Percentiles rank a stretch among this genome's conserved stretches.
These are phyloP conservation scores for Trichoderma sp. DNA, from an alignment of 2,329 filamentous ascomycete species.

Conservation along the genomic window DNA sequence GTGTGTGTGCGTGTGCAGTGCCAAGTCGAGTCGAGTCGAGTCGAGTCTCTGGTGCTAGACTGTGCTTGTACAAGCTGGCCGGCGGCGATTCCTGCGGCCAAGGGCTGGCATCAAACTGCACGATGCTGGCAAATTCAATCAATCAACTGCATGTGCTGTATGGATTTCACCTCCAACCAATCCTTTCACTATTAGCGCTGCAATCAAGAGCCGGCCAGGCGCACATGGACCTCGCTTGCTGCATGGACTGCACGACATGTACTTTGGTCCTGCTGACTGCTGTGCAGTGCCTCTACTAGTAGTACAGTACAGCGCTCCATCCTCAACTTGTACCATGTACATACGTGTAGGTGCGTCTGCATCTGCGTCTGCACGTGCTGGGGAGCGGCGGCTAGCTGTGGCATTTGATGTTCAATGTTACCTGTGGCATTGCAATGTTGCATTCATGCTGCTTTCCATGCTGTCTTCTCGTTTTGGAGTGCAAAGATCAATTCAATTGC, in stretches of 20 bases:
- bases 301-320: not conserved
- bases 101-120: not conserved
- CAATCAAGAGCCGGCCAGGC: constrained; percentile 6
- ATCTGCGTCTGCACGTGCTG: constrained; percentile 8
- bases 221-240: not conserved
- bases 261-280: not conserved
- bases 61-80: not conserved
- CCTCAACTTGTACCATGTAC: not conserved
- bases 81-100: not conserved
- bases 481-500: not conserved
- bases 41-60: not conserved
- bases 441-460: not conserved
- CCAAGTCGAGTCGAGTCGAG: constrained; percentile 15
- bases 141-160: too few relatives aligned
- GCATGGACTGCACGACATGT: constrained; percentile 20
- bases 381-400: not conserved
- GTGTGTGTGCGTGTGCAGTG: not conserved
- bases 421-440: not conserved
- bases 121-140: not conserved
- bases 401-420: not conserved
- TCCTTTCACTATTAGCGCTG: not conserved
- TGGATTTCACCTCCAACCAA: not conserved
- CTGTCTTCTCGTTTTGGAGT: not conserved
- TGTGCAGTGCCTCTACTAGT: not conserved
- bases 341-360: not conserved